phyloP scores from a whole-genome alignment of 768 basidiomycete species.

The Sporobolomyces phaffii region DNA sequence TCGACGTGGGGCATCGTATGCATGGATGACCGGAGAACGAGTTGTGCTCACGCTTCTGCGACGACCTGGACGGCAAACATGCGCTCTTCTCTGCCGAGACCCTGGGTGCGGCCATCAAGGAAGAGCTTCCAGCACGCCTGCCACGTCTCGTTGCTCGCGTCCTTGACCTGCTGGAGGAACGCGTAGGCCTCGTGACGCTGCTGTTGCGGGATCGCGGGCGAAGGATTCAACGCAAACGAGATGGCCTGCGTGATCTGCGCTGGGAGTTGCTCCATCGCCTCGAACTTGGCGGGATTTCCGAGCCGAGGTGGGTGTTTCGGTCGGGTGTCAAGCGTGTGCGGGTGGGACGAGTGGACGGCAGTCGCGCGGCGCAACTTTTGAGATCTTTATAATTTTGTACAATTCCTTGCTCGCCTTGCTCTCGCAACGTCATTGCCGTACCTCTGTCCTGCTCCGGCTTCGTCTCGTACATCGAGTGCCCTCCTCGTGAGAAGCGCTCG shows the following conservation, averaged over 20 bases:
- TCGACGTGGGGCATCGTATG: too few relatives aligned
- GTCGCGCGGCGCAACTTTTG: too few relatives aligned
- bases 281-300: neutral
- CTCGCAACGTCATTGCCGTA: too few relatives aligned
- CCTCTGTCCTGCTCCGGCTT: too few relatives aligned
- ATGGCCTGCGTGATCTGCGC: conserved; percentile 12
- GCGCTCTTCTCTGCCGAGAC: conserved; percentile 29
- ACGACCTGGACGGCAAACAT: conserved; percentile 43
- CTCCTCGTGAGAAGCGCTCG: too few relatives aligned
- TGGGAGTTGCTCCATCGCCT: conserved; percentile 11
- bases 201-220: conserved; percentile 8
- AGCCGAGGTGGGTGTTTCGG: too few relatives aligned
- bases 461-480: too few relatives aligned
- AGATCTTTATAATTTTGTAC: too few relatives aligned
- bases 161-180: conserved; percentile 41
- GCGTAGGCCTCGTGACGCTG: conserved; percentile 34
- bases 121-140: conserved; percentile 39
- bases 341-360: too few relatives aligned
- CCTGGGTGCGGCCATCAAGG: conserved; percentile 19
- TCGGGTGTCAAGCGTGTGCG: too few relatives aligned
- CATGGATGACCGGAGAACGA: neutral
- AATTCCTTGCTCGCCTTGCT: too few relatives aligned
- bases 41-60: conserved; percentile 35
- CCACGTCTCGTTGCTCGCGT: conserved; percentile 30
- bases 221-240: conserved; percentile 7